Base-by-base conservation (phyloP, 2,329 filamentous ascomycete genomes). In the Aspergillus sp. region DNA sequence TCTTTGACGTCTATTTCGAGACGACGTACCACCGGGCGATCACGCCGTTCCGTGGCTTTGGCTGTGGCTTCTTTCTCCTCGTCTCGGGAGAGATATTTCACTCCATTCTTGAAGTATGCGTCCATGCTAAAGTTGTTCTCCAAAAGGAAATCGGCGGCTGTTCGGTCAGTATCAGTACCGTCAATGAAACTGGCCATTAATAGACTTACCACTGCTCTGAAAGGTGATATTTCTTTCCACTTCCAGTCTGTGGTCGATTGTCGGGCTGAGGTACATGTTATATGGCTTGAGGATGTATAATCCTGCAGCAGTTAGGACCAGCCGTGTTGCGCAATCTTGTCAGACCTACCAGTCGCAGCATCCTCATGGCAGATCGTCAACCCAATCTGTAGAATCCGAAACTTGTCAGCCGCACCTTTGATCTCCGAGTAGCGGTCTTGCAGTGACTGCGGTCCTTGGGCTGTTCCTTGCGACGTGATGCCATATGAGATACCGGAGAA, bases 371-470 rank as follows among this genome's bases (percentile, higher is more conserved):
- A 80, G 57, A 82, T 78, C 0, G 83, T 86, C 49, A 86, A 65
- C n/a, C 83, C 83, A 46, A 85, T 67, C 60, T 86, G 83, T 2
- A 86, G 68, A 45, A 86, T 77, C 51, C 82, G 78, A 56, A 82
- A 86, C 35, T 74, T 76, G 51, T 83, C 76, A 3, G 83, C 83
- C 2, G 80, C 81, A 23, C 67, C 67, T 60, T 80, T 84, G 48
- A 74, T 73, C 52, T 86, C 82, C 9, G 70, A 65, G 59, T 86
- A 86, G 47, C 79, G 75, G 39, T 82, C 69, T 55, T 85, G 78
- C 2, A 86, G 66, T 3, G 74, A 75, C 27, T 74, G 74, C 10
- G 59, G 54, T 48, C 59, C 60, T 19, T 12, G 25, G 10, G 17
- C 17, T 10, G 37, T 12, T 22, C 17, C 10, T 12, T 39, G 17